Conservation (phyloP, 192 early-diverging fungal species). For the Entomortierella chlamydospora region DNA sequence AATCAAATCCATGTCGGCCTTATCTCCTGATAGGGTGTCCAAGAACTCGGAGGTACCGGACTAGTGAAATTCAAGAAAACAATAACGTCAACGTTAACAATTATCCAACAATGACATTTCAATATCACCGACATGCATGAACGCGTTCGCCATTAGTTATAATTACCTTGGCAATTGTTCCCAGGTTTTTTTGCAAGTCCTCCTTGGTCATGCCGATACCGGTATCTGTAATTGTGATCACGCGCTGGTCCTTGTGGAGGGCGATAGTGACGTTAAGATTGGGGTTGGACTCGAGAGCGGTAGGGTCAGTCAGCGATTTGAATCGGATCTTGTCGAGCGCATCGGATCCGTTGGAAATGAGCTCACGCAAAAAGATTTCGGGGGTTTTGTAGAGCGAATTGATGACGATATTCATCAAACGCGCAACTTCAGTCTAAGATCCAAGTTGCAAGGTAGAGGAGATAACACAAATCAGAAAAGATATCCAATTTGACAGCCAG, state of each 20-base stretch:
- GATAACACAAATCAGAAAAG: too few relatives aligned
- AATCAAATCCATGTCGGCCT: conserved; percentile 81
- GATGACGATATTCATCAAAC: conserved; percentile 94
- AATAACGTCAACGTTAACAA: too few relatives aligned
- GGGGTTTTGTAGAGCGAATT: conserved; percentile 95
- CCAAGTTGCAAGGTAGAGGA: too few relatives aligned
- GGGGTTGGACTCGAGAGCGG: conserved; percentile 66
- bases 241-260: conserved; percentile 76
- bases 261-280: conserved; percentile 88
- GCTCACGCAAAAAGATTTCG: conserved; percentile 97
- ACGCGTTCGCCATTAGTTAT: too few relatives aligned
- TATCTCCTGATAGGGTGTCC: conserved; percentile 82
- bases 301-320: conserved; percentile 75
- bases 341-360: conserved; percentile 96
- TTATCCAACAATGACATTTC: too few relatives aligned
- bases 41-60: conserved; percentile 95
- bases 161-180: conserved; percentile 91
- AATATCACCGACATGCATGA: too few relatives aligned
- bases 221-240: conserved; percentile 89
- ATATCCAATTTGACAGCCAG: too few relatives aligned
- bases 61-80: too few relatives aligned
- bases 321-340: conserved; percentile 96
- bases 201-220: conserved; percentile 97
- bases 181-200: conserved; percentile 91
- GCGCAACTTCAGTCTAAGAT: conserved; percentile 87